A percentile compares a stretch with the other conserved stretches of the same genome.
phyloP scores from a whole-genome alignment of 805 yeast genomes.

The Barnettozyma siamensis region DNA sequence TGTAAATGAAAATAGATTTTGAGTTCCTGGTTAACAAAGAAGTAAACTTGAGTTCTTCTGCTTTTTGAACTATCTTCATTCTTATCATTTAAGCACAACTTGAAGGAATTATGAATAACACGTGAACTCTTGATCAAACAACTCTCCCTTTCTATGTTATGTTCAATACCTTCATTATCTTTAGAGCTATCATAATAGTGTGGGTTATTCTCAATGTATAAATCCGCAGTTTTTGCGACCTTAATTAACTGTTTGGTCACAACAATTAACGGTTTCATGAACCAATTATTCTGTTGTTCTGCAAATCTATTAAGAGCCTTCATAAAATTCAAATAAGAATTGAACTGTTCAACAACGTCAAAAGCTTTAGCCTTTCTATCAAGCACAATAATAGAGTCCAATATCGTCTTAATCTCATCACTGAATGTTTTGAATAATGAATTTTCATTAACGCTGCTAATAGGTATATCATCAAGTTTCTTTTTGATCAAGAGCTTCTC shows the following conservation, averaged over 20 bases:
- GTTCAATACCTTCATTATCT: constrained; percentile 14
- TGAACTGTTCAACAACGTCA: constrained; percentile 27
- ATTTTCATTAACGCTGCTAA: not conserved
- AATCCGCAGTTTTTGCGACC: constrained; percentile 21
- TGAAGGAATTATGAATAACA: constrained; percentile 67
- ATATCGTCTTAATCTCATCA: constrained; percentile 10
- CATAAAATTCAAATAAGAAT: constrained; percentile 34
- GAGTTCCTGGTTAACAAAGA: constrained; percentile 64
- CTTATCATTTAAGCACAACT: constrained; percentile 73
- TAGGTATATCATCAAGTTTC: not conserved
- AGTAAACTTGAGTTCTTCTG: constrained; percentile 61
- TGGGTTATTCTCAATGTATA: constrained; percentile 17
- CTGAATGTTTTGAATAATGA: not conserved
- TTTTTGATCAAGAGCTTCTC: constrained; percentile 1
- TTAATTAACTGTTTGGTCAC: constrained; percentile 34
- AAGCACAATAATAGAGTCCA: constrained; percentile 9
- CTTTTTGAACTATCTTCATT: constrained; percentile 43
- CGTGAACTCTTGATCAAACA: constrained; percentile 52
- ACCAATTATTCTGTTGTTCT: constrained; percentile 49
- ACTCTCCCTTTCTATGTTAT: constrained; percentile 22
- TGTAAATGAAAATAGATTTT: constrained; percentile 61
- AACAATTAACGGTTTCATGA: constrained; percentile 37
- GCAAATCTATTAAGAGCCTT: constrained; percentile 46
- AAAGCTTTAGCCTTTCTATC: constrained; percentile 24
- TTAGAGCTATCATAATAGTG: not conserved